Conservation (phyloP, 2,329 filamentous ascomycete species). For the Sodiomyces alkalinus region DNA sequence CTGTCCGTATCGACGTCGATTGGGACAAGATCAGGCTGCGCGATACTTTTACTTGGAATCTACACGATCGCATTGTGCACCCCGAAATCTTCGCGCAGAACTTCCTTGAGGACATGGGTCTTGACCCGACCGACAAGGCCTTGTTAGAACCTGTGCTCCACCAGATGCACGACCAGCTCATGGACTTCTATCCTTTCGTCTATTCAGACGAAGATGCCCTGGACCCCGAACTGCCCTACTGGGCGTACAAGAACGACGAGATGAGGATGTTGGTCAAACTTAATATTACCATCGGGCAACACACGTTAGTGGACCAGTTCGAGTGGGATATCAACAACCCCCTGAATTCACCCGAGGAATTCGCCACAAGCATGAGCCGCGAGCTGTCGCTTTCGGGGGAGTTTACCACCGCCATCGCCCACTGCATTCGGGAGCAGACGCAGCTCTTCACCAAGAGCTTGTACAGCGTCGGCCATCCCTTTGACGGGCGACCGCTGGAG, state of each 20-base stretch:
- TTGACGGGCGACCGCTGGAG: constrained; percentile 85
- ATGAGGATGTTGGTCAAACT: constrained; percentile 94
- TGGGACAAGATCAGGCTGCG: constrained; percentile 90
- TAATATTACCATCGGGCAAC: constrained; percentile 92
- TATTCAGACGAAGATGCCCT: constrained; percentile 81
- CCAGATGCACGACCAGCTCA: constrained; percentile 77
- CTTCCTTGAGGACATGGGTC: constrained; percentile 77
- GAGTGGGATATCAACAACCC: constrained; percentile 99
- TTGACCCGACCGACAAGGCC: constrained; percentile 43
- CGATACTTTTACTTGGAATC: constrained; percentile 97
- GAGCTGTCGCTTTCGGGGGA: constrained; percentile 88
- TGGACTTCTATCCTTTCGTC: constrained; percentile 85
- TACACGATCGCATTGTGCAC: constrained; percentile 74
- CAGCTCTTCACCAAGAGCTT: constrained; percentile 89
- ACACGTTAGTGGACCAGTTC: constrained; percentile 91
- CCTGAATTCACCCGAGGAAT: constrained; percentile 85
- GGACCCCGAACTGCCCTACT: constrained; percentile 80
- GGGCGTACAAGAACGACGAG: constrained; percentile 95
- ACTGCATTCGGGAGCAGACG: constrained; percentile 90
- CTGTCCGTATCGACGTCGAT: constrained; percentile 83
- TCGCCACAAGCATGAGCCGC: constrained; percentile 74
- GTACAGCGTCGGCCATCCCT: constrained; percentile 85
- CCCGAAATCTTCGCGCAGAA: constrained; percentile 76
- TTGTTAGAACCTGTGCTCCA: constrained; percentile 43
- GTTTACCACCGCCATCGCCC: constrained; percentile 93